Conservation (phyloP, 148 eudicot genomes). For the Chenopodium quinoa region DNA sequence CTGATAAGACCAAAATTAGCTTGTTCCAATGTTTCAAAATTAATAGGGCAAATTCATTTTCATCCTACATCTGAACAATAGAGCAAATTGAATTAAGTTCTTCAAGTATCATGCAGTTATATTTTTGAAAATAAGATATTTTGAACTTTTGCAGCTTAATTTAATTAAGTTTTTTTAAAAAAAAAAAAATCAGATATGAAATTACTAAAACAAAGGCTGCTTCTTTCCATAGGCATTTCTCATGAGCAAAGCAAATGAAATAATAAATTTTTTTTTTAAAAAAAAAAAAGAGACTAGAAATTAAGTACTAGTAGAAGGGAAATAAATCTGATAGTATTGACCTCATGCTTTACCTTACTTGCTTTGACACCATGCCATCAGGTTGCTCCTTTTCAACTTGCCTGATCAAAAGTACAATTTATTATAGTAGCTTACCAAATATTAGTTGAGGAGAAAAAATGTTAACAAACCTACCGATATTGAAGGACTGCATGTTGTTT, state of each 20-base stretch:
- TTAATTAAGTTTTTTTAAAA: neutral
- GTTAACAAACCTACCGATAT: conserved; percentile 44
- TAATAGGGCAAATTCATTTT: neutral
- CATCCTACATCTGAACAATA: neutral
- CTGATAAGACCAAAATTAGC: neutral
- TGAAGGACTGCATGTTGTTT: conserved; percentile 97
- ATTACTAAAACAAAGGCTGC: neutral
- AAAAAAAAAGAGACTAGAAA: neutral
- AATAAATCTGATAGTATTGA: neutral
- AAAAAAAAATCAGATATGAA: neutral
- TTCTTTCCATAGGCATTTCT: neutral
- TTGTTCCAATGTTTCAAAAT: neutral
- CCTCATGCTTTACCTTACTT: conserved; percentile 48
- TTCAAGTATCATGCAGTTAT: neutral
- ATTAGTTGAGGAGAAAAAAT: neutral
- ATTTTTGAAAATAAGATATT: neutral
- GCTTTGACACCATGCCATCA: conserved; percentile 72
- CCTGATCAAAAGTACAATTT: conserved; percentile 39
- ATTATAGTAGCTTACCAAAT: neutral
- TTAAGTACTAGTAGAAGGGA: neutral
- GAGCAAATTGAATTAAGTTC: neutral
- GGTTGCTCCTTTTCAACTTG: conserved; percentile 88
- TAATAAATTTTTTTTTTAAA: neutral
- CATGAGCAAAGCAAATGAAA: neutral
- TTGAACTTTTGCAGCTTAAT: neutral